Evolutionary conservation across 139 green algal genomes (phyloP).

Genomic region (Chlorella sp.): DNA sequence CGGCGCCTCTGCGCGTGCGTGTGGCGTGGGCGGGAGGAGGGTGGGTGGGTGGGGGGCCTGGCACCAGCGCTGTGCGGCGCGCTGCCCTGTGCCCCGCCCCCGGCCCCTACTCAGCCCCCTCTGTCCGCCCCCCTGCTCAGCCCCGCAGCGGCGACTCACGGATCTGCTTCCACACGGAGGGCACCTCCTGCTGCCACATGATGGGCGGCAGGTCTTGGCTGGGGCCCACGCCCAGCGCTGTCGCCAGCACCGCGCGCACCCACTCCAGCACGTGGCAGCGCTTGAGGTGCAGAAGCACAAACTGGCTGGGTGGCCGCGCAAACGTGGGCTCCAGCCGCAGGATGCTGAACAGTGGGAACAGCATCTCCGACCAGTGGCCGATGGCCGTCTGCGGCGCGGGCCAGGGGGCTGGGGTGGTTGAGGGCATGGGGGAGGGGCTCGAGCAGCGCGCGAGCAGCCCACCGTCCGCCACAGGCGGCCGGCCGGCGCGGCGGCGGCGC

Average conservation of each 20-base stretch:
- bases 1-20: slow-evolving; percentile 45
- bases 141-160: no score
- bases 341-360: slow-evolving; percentile 78
- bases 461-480: no score
- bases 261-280: slow-evolving; percentile 82
- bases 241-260: slow-evolving; percentile 55
- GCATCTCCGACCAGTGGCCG: slow-evolving; percentile 86
- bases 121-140: no score
- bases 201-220: slow-evolving; percentile 69
- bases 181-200: slow-evolving; percentile 70
- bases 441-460: no score
- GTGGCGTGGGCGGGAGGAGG: background rate
- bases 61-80: background rate
- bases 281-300: slow-evolving; percentile 77
- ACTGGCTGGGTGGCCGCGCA: slow-evolving; percentile 52
- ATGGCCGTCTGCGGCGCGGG: slow-evolving; percentile 74
- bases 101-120: no score
- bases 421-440: no score
- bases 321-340: slow-evolving; percentile 52
- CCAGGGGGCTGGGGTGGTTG: background rate
- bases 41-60: background rate
- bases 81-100: no score
- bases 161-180: slow-evolving; percentile 65
- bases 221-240: slow-evolving; percentile 48
- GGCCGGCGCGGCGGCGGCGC: no score